Evolutionary conservation across 169 alveolate genomes (phyloP).

Genomic region (Plasmodium gallinaceum): DNA sequence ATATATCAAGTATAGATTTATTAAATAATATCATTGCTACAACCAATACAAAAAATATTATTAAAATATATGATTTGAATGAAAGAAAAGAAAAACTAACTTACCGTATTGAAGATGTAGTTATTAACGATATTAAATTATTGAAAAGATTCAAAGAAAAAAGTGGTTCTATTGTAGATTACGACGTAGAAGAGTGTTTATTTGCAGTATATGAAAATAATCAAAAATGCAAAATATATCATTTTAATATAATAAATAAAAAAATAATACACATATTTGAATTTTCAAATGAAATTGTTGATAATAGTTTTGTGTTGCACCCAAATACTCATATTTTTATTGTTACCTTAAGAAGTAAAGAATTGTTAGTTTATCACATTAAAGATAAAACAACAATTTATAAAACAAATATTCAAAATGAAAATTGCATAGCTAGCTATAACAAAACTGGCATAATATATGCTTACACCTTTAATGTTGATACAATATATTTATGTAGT

Average conservation of each 20-base stretch:
- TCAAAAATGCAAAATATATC: slow-evolving; percentile 50
- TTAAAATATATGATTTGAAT: slow-evolving; percentile 49
- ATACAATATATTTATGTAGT: slow-evolving; percentile 54
- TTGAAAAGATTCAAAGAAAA: slow-evolving; percentile 27
- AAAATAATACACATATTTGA: slow-evolving; percentile 56
- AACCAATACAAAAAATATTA: slow-evolving; percentile 40
- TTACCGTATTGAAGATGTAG: slow-evolving; percentile 51
- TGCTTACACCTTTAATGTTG: slow-evolving; percentile 34
- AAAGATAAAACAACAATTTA: slow-evolving; percentile 20
- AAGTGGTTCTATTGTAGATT: background rate
- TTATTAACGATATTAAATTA: slow-evolving; percentile 47
- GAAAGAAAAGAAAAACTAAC: slow-evolving; percentile 57
- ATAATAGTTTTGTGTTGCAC: slow-evolving; percentile 50
- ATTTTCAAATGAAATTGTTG: slow-evolving; percentile 30
- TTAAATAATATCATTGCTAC: slow-evolving; percentile 46
- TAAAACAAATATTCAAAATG: slow-evolving; percentile 38
- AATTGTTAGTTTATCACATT: slow-evolving; percentile 26
- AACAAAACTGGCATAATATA: slow-evolving; percentile 64
- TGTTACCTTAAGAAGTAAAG: slow-evolving; percentile 36
- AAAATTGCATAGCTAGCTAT: slow-evolving; percentile 44
- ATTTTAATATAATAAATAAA: slow-evolving; percentile 34
- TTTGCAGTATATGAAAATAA: slow-evolving; percentile 49
- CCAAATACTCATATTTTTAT: slow-evolving; percentile 71
- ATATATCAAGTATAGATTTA: slow-evolving; percentile 55
- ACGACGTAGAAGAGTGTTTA: slow-evolving; percentile 36